Evolutionary conservation across 2,329 filamentous ascomycete species (phyloP).

Genomic region (Penicillium sp.): DNA sequence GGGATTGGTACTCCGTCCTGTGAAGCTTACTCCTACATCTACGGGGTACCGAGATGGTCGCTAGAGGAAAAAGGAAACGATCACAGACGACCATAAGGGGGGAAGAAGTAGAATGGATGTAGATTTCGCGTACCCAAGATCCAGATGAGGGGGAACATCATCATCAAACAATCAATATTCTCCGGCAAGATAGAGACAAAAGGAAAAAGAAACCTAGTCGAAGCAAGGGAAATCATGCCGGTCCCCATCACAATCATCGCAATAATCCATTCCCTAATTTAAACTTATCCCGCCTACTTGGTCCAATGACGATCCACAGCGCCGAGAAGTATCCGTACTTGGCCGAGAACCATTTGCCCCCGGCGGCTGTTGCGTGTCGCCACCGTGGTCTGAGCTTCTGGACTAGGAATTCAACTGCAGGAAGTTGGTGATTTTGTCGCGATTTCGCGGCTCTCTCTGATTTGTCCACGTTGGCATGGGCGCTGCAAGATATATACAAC

Average conservation of each 20-base stretch:
- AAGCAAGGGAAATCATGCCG: conserved; percentile 9
- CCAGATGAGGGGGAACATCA: background rate
- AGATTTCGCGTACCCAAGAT: background rate
- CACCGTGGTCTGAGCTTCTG: conserved; percentile 13
- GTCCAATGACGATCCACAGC: conserved; percentile 21
- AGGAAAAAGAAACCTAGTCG: conserved; percentile 4
- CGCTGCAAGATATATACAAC: no score
- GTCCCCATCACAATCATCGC: conserved; percentile 11
- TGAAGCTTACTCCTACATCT: no score
- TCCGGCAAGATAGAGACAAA: background rate
- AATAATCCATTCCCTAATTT: conserved; percentile 10
- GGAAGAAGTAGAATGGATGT: background rate
- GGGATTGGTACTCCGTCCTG: no score
- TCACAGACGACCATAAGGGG: background rate
- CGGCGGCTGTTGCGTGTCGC: conserved; percentile 20
- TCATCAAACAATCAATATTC: background rate
- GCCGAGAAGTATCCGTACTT: conserved; percentile 16
- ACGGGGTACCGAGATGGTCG: no score
- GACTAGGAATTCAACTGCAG: no score
- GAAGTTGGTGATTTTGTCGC: no score
- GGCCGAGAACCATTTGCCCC: conserved; percentile 22
- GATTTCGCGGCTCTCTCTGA: no score
- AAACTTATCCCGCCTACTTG: conserved; percentile 20
- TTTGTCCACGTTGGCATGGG: no score
- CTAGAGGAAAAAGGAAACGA: no score